Evolutionary conservation across 345 rosid species (phyloP).

Genomic region (Melastoma malabathricum): DNA sequence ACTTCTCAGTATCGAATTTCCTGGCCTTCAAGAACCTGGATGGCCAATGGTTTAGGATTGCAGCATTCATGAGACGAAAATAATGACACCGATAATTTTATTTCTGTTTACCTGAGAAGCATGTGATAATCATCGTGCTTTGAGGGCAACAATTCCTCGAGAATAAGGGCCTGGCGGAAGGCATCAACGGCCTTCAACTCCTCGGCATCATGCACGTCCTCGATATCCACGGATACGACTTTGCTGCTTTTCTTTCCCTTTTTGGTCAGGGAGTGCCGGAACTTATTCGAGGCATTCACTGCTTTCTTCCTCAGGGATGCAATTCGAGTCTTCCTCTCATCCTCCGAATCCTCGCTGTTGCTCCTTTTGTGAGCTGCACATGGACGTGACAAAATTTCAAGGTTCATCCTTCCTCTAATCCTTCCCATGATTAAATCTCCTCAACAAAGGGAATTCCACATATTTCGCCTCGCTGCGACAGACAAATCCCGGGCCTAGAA

Average conservation of each 20-base stretch:
- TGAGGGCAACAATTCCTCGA: slow-evolving; percentile 67
- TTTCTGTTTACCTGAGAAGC: slow-evolving; percentile 56
- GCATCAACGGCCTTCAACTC: slow-evolving; percentile 70
- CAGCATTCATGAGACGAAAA: neutral
- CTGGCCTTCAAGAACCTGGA: slow-evolving; percentile 87
- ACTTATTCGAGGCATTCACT: slow-evolving; percentile 55
- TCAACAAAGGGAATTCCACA: no score
- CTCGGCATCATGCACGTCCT: slow-evolving; percentile 64
- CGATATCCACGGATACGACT: slow-evolving; percentile 51
- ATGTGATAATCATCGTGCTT: slow-evolving; percentile 82
- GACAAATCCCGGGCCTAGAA: no score
- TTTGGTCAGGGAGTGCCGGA: slow-evolving; percentile 55
- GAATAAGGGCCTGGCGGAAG: slow-evolving; percentile 58
- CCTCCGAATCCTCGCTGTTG: slow-evolving; percentile 22
- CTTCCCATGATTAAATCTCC: no score
- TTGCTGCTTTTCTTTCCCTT: slow-evolving; percentile 64
- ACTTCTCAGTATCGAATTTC: slow-evolving; percentile 72
- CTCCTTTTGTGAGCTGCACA: slow-evolving; percentile 7
- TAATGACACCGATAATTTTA: neutral
- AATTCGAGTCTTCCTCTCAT: slow-evolving; percentile 39
- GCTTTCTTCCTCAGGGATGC: slow-evolving; percentile 62
- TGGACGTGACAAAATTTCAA: neutral
- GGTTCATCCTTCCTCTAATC: no score
- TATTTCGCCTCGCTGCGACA: neutral
- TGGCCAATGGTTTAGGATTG: neutral